Conservation (phyloP, 495 filamentous ascomycete species). For the Entonaema liquescens region DNA sequence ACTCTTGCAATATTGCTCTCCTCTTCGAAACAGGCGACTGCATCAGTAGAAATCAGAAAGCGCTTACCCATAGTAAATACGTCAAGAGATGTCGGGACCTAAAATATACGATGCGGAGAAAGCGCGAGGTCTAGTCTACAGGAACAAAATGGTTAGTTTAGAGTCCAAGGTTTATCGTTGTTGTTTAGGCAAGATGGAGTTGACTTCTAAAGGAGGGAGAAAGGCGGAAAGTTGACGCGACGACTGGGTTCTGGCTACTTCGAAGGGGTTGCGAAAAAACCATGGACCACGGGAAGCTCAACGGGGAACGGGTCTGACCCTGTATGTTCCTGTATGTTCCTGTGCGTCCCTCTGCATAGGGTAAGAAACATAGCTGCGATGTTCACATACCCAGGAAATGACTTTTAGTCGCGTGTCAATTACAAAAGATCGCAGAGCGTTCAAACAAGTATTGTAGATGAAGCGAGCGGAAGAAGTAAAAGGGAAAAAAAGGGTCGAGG, state of each 20-base stretch:
- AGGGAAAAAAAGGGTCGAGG: conserved; percentile 1
- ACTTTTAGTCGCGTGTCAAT: conserved; percentile 35
- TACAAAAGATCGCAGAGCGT: conserved; percentile 25
- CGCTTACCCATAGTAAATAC: conserved; percentile 61
- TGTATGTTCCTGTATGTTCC: neutral
- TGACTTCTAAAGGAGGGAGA: conserved; percentile 8
- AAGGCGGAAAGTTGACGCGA: neutral
- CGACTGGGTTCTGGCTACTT: neutral
- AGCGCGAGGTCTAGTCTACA: conserved; percentile 37
- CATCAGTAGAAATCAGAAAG: conserved; percentile 44
- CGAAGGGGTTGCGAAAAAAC: neutral
- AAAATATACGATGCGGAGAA: conserved; percentile 42
- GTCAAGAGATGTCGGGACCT: conserved; percentile 42
- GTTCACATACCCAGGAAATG: conserved; percentile 32
- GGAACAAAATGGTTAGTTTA: conserved; percentile 29
- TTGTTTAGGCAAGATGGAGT: conserved; percentile 10
- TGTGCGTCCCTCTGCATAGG: neutral
- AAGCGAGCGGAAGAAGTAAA: conserved; percentile 38
- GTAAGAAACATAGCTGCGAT: conserved; percentile 5
- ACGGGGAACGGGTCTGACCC: neutral
- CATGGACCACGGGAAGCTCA: neutral
- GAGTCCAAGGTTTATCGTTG: neutral
- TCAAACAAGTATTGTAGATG: conserved; percentile 15
- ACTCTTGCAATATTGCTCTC: conserved; percentile 46
- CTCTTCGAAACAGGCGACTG: conserved; percentile 43